These are phyloP conservation scores for Tieghemiomyces parasiticus DNA, from an alignment of 192 early-diverging fungal species.

Conservation along the genomic window DNA sequence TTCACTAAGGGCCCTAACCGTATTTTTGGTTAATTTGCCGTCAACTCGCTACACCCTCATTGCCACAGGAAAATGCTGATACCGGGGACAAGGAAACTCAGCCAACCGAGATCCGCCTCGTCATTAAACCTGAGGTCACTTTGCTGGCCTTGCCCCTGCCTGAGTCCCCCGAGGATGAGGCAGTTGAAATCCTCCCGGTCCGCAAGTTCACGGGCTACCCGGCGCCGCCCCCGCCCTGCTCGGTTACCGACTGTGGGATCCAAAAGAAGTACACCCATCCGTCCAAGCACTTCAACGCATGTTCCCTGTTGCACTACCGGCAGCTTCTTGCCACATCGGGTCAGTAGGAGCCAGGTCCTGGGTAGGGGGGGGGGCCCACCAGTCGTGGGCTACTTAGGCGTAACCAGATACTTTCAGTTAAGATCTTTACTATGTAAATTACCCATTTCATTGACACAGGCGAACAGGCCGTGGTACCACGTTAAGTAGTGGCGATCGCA, in stretches of 20 bases:
- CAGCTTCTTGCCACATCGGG: conserved; percentile 15
- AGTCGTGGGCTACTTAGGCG: too few species aligned
- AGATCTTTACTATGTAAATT: too few species aligned
- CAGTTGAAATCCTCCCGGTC: conserved; percentile 16
- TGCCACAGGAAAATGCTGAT: neutral
- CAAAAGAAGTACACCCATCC: conserved; percentile 36
- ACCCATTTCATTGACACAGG: too few species aligned
- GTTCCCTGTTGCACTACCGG: conserved; percentile 42
- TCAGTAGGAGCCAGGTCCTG: too few species aligned
- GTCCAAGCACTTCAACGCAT: conserved; percentile 34
- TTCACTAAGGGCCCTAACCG: neutral
- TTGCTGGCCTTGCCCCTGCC: conserved; percentile 15
- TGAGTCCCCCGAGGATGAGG: conserved; percentile 13
- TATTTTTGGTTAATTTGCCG: conserved; percentile 1
- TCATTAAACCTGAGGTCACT: neutral
- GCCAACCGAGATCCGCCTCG: conserved; percentile 14
- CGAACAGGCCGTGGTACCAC: too few species aligned
- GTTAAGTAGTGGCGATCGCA: too few species aligned
- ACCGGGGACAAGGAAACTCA: neutral
- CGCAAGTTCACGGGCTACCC: conserved; percentile 25
- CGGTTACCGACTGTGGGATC: conserved; percentile 26
- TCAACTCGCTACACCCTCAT: neutral
- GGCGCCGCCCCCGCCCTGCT: conserved; percentile 26
- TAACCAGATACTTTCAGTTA: too few species aligned
- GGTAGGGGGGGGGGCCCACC: too few species aligned